Base-by-base conservation (phyloP, 805 yeast genomes). In the Danielia reshetovae region DNA sequence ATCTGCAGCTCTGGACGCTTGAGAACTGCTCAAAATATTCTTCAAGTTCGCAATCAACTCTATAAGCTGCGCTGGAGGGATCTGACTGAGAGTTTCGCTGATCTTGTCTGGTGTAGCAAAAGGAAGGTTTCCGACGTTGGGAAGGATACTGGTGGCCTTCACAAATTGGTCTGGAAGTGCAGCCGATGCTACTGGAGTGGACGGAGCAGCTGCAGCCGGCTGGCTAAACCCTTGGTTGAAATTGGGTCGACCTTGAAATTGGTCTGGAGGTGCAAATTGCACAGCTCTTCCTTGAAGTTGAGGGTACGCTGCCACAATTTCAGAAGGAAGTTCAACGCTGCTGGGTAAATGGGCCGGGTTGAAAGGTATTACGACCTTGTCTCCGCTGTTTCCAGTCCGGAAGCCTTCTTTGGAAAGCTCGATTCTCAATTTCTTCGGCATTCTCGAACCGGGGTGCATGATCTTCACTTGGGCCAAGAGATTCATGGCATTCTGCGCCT, bases 11-110 rank as follows among this genome's bases (percentile, higher is more conserved):
- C 81, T 56, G 23, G 56, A 48, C 24, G 75, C 65, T 38, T 71
- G 69, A 5, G 77, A 72, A 29, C 77, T 72, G 24, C 63, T 64
- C 22, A 80, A 60, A 5, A 79, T 60, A 22, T 72, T 68, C 55
- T 82, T 83, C 43, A 84, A 59, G 42, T 79, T 81, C 5, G 88
- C 74, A 16, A 84, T 66, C 27, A 83, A 64, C 51, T 82, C 88
- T 21, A 84, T 74, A 35, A 84, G 59, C 43, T 80, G 81, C 11
- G 80, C 74, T 3, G 93, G 93, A 3, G 86, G 81, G 14, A 83
- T 74, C 28, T 73, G 63, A 39, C 81, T 71, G 40, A 84, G 59
- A 18, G 80, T 81, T 39, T 71, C 66, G 19, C 81, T 79, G 28
- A 81, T 75, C 26, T 72, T 72, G 47, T 80, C 86, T 24, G 76